Percentiles rank a stretch among this genome's conserved stretches.
Evolutionary conservation across 495 filamentous ascomycete genomes (phyloP).

Genomic region (Copromyces sp.): DNA sequence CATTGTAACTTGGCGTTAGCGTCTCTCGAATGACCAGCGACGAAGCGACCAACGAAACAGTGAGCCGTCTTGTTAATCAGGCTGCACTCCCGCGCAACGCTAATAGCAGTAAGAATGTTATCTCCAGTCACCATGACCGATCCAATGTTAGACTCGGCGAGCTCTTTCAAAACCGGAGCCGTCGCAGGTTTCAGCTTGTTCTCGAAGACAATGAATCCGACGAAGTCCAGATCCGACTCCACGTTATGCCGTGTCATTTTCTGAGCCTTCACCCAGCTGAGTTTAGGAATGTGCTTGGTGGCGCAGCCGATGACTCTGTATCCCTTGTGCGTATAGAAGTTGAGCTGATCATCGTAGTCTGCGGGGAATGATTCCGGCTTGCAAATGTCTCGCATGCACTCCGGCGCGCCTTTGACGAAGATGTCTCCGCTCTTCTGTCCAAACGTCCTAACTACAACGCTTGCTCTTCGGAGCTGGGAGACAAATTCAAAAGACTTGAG

Average conservation of each 20-base stretch:
- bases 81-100: conserved; percentile 86
- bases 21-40: conserved; percentile 60
- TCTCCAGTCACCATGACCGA: conserved; percentile 97
- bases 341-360: conserved; percentile 81
- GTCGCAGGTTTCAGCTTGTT: conserved; percentile 93
- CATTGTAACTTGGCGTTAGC: conserved; percentile 63
- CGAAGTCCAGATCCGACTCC: conserved; percentile 71
- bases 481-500: conserved; percentile 90
- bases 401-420: conserved; percentile 94
- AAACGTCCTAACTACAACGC: conserved; percentile 82
- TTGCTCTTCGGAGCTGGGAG: conserved; percentile 88
- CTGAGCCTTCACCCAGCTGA: conserved; percentile 88
- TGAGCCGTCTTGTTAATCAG: conserved; percentile 71
- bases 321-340: conserved; percentile 86
- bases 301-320: conserved; percentile 98
- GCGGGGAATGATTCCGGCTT: conserved; percentile 70
- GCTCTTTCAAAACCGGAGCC: conserved; percentile 63
- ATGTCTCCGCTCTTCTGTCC: conserved; percentile 68
- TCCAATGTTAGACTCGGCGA: conserved; percentile 76
- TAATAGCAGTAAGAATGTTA: conserved; percentile 95
- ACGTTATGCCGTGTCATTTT: conserved; percentile 82
- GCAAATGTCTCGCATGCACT: conserved; percentile 93
- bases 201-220: conserved; percentile 97
- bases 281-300: conserved; percentile 70
- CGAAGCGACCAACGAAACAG: conserved; percentile 86